Evolutionary conservation across 768 basidiomycete species (phyloP), one percentile per base, ranked within the genome.

Genomic region (Boletus coccyginus): DNA sequence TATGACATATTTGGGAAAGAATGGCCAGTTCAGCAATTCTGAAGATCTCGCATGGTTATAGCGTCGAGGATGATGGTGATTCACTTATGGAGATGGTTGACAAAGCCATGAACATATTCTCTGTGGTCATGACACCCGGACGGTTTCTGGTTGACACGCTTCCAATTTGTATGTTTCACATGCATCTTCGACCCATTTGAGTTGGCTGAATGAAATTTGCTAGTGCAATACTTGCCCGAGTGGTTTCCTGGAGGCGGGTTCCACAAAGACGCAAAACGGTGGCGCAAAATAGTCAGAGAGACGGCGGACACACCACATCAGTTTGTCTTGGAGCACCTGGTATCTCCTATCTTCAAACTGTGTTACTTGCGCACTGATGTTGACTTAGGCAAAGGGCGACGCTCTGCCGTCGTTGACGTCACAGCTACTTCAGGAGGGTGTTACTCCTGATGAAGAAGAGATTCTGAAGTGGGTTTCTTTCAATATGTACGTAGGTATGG

Each of bases 11-110:
- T 44, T 24, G n/a, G 46, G 31, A 45, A 46, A 79, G 79, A 40
- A 59, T 68, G 51, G 66, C 72, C 0, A 72, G 73, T 0, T 66
- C 74, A 4, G 60, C 68, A 14, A 74, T 77, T 55, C 58, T 71
- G 53, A 66, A 60, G 19, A 62, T 73, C 17, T 73, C 73, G 1
- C 70, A 77, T 47, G 78, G 77, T 3, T 66, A 75, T 19, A 60
- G 69, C 12, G 70, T 74, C 16, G 38, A 65, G 50, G 58, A 62
- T 3, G 57, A 64, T 3, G 44, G 65, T 27, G 77, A 78, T 57
- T 71, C 70, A 0, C 69, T 72, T 21, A 61, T 75, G 14, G 47
- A 66, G 27, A 49, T 64, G 33, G 67, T 68, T 9, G 62, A 74
- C 41, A 55, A 57, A n/a, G 66, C 65, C 1, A 59, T 67, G 36